Base-by-base conservation (phyloP, 2,329 filamentous ascomycete genomes). In the Seiridium cupressi region DNA sequence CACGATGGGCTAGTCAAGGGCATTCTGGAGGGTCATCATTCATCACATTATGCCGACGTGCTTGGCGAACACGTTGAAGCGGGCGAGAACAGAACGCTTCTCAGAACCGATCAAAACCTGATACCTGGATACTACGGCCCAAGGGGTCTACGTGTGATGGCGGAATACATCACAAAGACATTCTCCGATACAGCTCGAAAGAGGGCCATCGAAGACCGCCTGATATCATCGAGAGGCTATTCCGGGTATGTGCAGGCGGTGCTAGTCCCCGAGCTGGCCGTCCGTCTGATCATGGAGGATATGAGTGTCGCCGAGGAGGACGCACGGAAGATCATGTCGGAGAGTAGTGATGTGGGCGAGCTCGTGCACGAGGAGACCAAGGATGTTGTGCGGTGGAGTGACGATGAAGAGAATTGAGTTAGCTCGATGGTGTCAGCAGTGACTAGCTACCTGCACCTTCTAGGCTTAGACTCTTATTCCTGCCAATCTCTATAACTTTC, bases 51-150 rank as follows among this genome's bases (percentile, higher is more conserved):
- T 68, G 80, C 87, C 11, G 76, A 82, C 8, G 67, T 80, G 1
- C 77, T 92, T 32, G 81, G 80, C 4, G 76, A 81, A 3, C 82
- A 77, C 10, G 77, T 90, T 48, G 80, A 81, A 59, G 73, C 77
- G 2, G 88, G 88, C 10, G 80, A 83, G 68, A 84, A 83, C 36
- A 81, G 84, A 57, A 89, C 83, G 34, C 76, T 90, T 59, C 77
- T 85, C 56, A 82, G 85, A 61, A 86, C 81, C 55, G 76, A 85
- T 35, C 79, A 82, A 54, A 82, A 79, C 59, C 79, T 89, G 36
- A 87, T 84, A 3, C 90, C 90, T 8, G 93, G 93, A 0, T 97
- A 96, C 74, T 97, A 96, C 74, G 93, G 93, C 1, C 84, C 88
- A 3, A 84, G 88, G 26, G 93, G 93, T 1, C 81, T 90, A 56